Evolutionary conservation across 192 early-diverging fungal species (phyloP), one percentile per base, ranked within the genome.

Genomic region (Helicostylum pulchrum): DNA sequence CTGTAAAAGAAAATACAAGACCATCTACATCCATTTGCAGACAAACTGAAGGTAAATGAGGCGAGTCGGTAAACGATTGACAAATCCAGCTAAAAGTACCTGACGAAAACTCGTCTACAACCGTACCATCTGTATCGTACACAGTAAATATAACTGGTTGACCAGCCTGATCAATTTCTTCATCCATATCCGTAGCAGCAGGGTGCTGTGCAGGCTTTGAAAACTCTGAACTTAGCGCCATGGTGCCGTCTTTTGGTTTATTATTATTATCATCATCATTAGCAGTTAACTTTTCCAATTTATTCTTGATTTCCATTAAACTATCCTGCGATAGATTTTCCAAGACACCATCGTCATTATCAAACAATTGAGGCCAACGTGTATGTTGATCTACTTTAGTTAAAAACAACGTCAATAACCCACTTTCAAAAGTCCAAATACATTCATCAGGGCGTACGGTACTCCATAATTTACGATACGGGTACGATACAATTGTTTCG

Each of bases 1-100:
- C 72, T 7, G 71, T 64, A 44, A 89, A 70, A 5, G 68, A 44
- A 71, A 87, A 91, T 4, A 89, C 84, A 0, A 84, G 53, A 8
- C 87, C 90, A 68, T 92, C 90, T 7, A 92, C 83, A 67, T 92
- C 88, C 23, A 77, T 73, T 48, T 83, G 81, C 9, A 89, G 53
- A 61, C 85, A 88, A 0, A 89, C 73, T 2, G 83, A 73, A n/a
- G 78, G 81, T 52, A 84, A 65, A 14, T 42, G 20, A 36, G 34
- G n/a, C 21, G 9, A 31, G 10, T 53, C 2, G 20, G n/a, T 52
- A 52, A 81, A 79, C 50, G 82, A 73, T 3, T 64, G 15, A 50
- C 82, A 85, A 17, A 90, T 76, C 87, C 85, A 90, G 53, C 84
- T 85, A 34, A 83, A 79, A 10, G 81, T 73, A 3, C 81, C 77